A percentile compares a stretch with the other conserved stretches of the same genome.
Conservation (phyloP, 1,284 basidiomycete genomes). For the Ceratobasidium sp. region DNA sequence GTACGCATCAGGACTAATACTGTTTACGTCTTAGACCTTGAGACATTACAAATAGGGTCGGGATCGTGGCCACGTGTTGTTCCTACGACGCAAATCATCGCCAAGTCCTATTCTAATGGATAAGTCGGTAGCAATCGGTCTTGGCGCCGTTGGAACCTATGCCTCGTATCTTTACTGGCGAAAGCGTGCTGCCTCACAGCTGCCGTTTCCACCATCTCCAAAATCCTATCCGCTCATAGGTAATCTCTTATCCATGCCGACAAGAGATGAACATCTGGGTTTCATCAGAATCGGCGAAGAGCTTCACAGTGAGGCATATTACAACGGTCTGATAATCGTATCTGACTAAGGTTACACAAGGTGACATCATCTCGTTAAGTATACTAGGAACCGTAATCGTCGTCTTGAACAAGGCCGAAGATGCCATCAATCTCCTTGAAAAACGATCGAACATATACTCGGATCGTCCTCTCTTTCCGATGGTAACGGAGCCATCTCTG, state of each 20-base stretch:
- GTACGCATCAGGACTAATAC: background rate
- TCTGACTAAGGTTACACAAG: background rate
- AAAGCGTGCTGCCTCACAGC: background rate
- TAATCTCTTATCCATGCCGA: slow-evolving; percentile 1
- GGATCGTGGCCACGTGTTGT: background rate
- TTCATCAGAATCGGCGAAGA: background rate
- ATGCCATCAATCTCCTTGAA: slow-evolving; percentile 14
- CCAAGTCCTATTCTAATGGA: background rate
- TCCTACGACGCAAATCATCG: background rate
- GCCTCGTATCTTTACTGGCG: background rate
- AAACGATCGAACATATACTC: slow-evolving; percentile 14
- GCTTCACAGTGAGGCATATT: background rate
- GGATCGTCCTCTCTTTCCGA: slow-evolving; percentile 1
- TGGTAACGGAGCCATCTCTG: slow-evolving; percentile 15
- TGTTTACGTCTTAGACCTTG: background rate
- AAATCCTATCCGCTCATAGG: slow-evolving; percentile 26
- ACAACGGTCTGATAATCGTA: background rate
- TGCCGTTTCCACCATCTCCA: slow-evolving; percentile 8
- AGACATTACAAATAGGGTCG: background rate
- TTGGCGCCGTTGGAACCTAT: background rate
- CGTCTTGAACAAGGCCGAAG: slow-evolving; percentile 8
- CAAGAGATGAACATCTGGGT: background rate
- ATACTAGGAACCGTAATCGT: slow-evolving; percentile 16
- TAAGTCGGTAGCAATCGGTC: background rate
- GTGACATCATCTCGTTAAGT: background rate